Evolutionary conservation across 768 basidiomycete species (phyloP).

Genomic region (Obba rivulosa): DNA sequence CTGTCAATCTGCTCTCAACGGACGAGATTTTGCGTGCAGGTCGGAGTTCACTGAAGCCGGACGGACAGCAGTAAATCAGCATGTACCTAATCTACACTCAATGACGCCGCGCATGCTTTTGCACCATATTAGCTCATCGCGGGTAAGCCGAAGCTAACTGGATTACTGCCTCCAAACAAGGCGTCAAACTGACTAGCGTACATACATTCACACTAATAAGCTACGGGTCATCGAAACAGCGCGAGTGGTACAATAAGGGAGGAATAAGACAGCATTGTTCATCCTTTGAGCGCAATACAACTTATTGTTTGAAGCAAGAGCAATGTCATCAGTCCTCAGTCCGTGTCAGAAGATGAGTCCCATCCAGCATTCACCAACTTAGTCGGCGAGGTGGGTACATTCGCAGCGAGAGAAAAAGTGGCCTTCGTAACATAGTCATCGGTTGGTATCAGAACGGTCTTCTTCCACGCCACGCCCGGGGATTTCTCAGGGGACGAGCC

Average conservation of each 20-base stretch:
- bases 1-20: constrained; percentile 89
- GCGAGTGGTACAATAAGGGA: constrained; percentile 16
- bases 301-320: constrained; percentile 5
- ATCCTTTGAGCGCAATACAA: constrained; percentile 12
- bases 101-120: too few species aligned
- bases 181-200: too few species aligned
- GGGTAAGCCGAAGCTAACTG: neutral
- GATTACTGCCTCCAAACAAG: neutral
- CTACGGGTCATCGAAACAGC: neutral
- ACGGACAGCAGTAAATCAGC: constrained; percentile 49
- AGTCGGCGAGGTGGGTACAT: constrained; percentile 13
- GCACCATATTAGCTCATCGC: neutral
- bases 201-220: neutral
- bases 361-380: constrained; percentile 15
- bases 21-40: constrained; percentile 94
- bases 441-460: constrained; percentile 16
- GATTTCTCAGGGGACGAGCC: constrained; percentile 12
- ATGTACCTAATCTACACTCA: neutral
- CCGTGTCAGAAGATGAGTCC: constrained; percentile 16
- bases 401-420: constrained; percentile 12
- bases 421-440: constrained; percentile 7
- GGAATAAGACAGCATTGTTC: constrained; percentile 15
- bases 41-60: constrained; percentile 81
- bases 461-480: constrained; percentile 21
- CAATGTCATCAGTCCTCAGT: constrained; percentile 8